A percentile compares a stretch with the other conserved stretches of the same genome.
Evolutionary conservation across 805 yeast species (phyloP).

Genomic region (Wickerhamomyces rabaulensis): DNA sequence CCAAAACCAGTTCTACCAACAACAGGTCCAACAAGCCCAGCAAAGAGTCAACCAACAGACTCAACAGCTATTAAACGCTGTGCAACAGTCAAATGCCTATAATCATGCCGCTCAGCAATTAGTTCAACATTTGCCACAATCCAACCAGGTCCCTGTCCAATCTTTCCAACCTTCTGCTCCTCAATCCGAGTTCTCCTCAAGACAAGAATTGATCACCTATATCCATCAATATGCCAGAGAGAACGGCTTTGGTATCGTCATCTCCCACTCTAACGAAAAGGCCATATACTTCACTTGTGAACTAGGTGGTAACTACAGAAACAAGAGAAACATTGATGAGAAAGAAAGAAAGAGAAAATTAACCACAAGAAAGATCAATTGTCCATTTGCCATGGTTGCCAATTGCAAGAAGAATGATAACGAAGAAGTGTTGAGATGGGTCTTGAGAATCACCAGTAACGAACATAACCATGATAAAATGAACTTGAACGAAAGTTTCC

Average conservation of each 20-base stretch:
- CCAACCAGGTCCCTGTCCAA: slow-evolving; percentile 3
- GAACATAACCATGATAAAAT: slow-evolving; percentile 27
- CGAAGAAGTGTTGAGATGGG: slow-evolving; percentile 23
- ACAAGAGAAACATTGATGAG: slow-evolving; percentile 26
- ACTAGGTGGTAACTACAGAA: slow-evolving; percentile 26
- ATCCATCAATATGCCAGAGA: slow-evolving; percentile 26
- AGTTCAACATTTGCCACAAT: slow-evolving; percentile 12
- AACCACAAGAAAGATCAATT: slow-evolving; percentile 26
- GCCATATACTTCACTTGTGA: slow-evolving; percentile 28
- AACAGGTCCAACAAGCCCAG: slow-evolving; percentile 17
- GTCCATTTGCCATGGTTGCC: slow-evolving; percentile 28
- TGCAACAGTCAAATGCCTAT: slow-evolving; percentile 15
- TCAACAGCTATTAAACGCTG: slow-evolving; percentile 4
- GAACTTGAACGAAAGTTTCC: slow-evolving; percentile 25
- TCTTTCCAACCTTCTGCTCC: slow-evolving; percentile 20
- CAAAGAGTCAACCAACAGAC: slow-evolving; percentile 3
- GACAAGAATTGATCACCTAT: slow-evolving; percentile 21
- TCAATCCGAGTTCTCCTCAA: slow-evolving; percentile 18
- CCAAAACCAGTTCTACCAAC: slow-evolving; percentile 17
- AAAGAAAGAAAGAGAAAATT: slow-evolving; percentile 26
- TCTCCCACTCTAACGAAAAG: slow-evolving; percentile 27
- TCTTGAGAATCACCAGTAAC: slow-evolving; percentile 21
- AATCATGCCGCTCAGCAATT: slow-evolving; percentile 16
- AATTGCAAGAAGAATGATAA: slow-evolving; percentile 25
- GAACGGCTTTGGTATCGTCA: slow-evolving; percentile 27